phyloP scores from a whole-genome alignment of 768 basidiomycete genomes.

The Pisolithus sp. region DNA sequence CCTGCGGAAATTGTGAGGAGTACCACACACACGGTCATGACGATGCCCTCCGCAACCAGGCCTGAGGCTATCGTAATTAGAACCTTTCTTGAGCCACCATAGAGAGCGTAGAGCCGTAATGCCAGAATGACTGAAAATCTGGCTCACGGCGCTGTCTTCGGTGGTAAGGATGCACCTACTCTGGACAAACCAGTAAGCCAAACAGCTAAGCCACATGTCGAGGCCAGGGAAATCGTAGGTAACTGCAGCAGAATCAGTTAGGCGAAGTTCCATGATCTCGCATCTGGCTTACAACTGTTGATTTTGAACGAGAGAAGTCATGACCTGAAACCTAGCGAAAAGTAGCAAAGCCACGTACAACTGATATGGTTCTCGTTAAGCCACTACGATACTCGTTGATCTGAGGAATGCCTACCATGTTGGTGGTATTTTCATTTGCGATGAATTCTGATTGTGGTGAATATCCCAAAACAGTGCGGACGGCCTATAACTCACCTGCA shows the following conservation, averaged over 20 bases:
- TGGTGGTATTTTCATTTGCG: too few relatives aligned
- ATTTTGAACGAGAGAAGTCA: too few relatives aligned
- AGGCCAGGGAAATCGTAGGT: not conserved
- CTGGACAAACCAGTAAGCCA: not conserved
- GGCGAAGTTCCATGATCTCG: not conserved
- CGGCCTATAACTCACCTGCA: not conserved
- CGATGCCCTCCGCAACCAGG: not conserved
- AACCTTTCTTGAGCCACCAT: not conserved
- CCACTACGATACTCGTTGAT: too few relatives aligned
- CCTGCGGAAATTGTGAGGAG: not conserved
- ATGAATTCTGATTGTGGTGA: too few relatives aligned
- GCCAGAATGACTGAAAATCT: not conserved
- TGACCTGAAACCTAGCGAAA: too few relatives aligned
- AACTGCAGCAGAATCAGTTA: not conserved
- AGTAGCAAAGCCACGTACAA: too few relatives aligned
- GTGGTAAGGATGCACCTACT: not conserved
- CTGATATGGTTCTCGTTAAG: too few relatives aligned
- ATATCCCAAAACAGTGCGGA: too few relatives aligned
- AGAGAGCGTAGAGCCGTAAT: not conserved
- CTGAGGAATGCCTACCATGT: too few relatives aligned
- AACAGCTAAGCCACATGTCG: not conserved
- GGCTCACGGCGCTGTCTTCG: too few relatives aligned
- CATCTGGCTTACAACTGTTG: too few relatives aligned
- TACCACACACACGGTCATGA: not conserved
- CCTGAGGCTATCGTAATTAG: not conserved